phyloP scores from a whole-genome alignment of 2,329 filamentous ascomycete species.

The Drechslerella dactyloides region DNA sequence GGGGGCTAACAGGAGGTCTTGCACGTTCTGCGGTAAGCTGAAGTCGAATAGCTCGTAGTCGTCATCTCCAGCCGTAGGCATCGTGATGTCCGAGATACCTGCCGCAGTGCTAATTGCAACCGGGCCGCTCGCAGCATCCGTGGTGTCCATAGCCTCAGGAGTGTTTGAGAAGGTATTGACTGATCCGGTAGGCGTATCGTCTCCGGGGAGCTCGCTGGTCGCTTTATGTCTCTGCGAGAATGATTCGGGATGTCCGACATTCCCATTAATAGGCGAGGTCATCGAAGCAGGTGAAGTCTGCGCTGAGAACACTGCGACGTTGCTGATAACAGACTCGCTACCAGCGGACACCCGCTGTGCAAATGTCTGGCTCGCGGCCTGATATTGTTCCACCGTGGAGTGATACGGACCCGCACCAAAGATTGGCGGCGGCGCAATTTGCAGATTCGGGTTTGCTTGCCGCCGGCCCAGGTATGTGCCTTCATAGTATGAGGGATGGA shows the following conservation, averaged over 20 bases:
- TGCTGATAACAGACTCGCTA: neutral
- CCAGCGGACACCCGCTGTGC: neutral
- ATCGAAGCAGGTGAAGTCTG: neutral
- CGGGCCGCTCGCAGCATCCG: no score
- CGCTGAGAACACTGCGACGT: neutral
- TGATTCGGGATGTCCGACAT: conserved; percentile 8
- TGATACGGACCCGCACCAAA: neutral
- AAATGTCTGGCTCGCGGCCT: conserved; percentile 11
- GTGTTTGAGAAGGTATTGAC: neutral
- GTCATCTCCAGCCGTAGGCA: neutral
- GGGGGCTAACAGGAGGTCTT: conserved; percentile 14
- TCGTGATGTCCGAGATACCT: neutral
- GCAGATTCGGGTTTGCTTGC: conserved; percentile 7
- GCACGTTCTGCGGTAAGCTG: conserved; percentile 17
- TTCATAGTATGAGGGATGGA: conserved; percentile 15
- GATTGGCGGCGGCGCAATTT: neutral
- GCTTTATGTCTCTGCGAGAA: conserved; percentile 2
- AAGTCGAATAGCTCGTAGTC: conserved; percentile 20
- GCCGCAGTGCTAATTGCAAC: no score
- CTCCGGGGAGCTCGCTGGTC: neutral
- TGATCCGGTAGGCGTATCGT: neutral
- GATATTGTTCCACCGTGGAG: conserved; percentile 25
- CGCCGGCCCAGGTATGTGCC: conserved; percentile 16
- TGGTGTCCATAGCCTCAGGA: neutral
- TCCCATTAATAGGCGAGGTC: neutral